A percentile compares a stretch with the other conserved stretches of the same genome.
phyloP scores from a whole-genome alignment of 2,329 filamentous ascomycete genomes.

The Calonectria pseudoreteaudii region DNA sequence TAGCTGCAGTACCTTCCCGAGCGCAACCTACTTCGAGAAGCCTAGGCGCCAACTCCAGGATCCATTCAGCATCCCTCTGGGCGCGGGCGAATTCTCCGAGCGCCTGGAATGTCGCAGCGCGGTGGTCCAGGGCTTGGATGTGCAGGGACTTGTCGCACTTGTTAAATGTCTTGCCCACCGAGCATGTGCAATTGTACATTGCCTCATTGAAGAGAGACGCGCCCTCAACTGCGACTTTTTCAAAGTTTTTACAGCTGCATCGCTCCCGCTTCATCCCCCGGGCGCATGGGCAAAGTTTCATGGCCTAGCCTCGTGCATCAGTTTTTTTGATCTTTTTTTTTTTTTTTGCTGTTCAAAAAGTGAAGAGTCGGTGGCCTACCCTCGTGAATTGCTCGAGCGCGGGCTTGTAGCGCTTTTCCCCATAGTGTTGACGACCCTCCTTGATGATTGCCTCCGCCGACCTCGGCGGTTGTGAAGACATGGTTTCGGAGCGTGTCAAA shows the following conservation, averaged over 20 bases:
- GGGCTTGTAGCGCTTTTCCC: constrained; percentile 47
- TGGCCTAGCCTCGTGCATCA: constrained; percentile 45
- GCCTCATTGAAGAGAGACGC: constrained; percentile 56
- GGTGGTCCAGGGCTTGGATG: constrained; percentile 55
- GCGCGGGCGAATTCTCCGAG: constrained; percentile 53
- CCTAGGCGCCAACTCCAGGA: constrained; percentile 55
- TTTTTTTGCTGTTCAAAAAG: neutral
- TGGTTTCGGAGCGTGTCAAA: constrained; percentile 4
- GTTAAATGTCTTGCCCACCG: constrained; percentile 50
- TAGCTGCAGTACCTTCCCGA: neutral
- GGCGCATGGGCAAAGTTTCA: constrained; percentile 51
- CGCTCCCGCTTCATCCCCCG: constrained; percentile 49
- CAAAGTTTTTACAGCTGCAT: constrained; percentile 55
- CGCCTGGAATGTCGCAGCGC: constrained; percentile 55
- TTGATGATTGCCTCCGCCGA: constrained; percentile 46
- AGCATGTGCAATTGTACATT: constrained; percentile 54
- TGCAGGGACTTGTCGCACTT: constrained; percentile 54
- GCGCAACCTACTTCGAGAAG: constrained; percentile 51
- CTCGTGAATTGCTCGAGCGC: constrained; percentile 53
- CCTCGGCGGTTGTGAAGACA: constrained; percentile 26
- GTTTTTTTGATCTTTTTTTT: neutral
- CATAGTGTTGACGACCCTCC: constrained; percentile 49
- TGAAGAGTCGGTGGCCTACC: constrained; percentile 33
- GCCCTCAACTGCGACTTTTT: constrained; percentile 46
- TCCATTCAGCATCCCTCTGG: constrained; percentile 55